Percentiles rank a stretch among this genome's conserved stretches.
These are phyloP conservation scores for Exophiala phaeomuriformis DNA, from an alignment of 2,329 filamentous ascomycete genomes.

Conservation along the genomic window DNA sequence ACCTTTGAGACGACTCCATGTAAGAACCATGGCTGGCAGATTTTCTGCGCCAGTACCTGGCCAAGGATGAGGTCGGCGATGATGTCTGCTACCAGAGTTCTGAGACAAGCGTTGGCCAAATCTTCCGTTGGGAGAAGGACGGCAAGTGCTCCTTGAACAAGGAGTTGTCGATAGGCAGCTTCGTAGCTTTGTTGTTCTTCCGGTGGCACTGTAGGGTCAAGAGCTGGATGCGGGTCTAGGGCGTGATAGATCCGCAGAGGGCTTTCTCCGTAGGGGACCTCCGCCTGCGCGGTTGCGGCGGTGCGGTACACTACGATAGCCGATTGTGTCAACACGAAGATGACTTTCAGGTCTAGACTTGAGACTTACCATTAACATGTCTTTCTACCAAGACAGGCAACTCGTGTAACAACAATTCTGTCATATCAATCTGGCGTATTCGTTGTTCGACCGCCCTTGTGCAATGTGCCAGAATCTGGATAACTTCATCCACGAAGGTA, in stretches of 20 bases:
- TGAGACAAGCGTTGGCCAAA: slow-evolving; percentile 77
- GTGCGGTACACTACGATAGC: slow-evolving; percentile 60
- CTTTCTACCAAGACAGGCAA: slow-evolving; percentile 71
- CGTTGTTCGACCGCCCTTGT: slow-evolving; percentile 82
- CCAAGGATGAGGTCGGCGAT: slow-evolving; percentile 85
- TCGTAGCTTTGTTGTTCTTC: slow-evolving; percentile 64
- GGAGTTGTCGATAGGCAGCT: slow-evolving; percentile 72
- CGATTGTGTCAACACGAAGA: slow-evolving; percentile 6
- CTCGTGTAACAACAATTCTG: slow-evolving; percentile 78
- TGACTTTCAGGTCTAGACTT: slow-evolving; percentile 2
- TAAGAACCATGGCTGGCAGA: slow-evolving; percentile 80
- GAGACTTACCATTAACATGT: slow-evolving; percentile 65
- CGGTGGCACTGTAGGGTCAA: slow-evolving; percentile 35
- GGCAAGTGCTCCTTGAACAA: slow-evolving; percentile 75
- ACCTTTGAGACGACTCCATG: slow-evolving; percentile 77
- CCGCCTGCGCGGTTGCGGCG: slow-evolving; percentile 52
- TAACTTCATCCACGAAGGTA: slow-evolving; percentile 75
- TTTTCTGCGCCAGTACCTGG: slow-evolving; percentile 69
- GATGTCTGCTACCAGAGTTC: slow-evolving; percentile 76
- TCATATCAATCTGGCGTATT: slow-evolving; percentile 71
- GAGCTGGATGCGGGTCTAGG: slow-evolving; percentile 69
- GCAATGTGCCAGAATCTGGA: slow-evolving; percentile 87
- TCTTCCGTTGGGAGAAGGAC: slow-evolving; percentile 88
- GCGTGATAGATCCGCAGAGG: slow-evolving; percentile 72
- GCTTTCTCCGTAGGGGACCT: slow-evolving; percentile 54